These are phyloP conservation scores for Chaetomium strumarium DNA, from an alignment of 2,329 filamentous ascomycete species.

Conservation along the genomic window DNA sequence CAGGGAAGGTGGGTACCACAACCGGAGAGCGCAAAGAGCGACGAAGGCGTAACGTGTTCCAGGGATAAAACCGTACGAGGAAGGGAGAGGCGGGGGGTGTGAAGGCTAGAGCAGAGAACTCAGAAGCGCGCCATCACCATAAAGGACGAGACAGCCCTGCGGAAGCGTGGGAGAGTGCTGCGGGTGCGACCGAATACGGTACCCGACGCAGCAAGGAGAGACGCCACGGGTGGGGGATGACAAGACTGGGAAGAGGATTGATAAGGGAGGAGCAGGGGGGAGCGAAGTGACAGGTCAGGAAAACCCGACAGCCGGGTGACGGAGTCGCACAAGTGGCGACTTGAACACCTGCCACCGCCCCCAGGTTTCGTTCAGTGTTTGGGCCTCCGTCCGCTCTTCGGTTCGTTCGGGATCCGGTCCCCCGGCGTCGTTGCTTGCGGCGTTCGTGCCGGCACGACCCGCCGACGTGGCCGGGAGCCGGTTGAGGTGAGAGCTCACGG, in stretches of 20 bases:
- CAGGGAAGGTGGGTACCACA: conserved; percentile 8
- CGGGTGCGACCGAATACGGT: conserved; percentile 18
- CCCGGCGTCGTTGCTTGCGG: not conserved
- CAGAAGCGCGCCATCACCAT: conserved; percentile 25
- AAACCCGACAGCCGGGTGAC: conserved; percentile 6
- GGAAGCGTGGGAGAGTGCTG: conserved; percentile 16
- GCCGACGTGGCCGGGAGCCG: conserved; percentile 2
- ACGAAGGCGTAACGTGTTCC: conserved; percentile 17
- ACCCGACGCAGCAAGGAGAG: conserved; percentile 18
- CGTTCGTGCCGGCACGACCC: conserved; percentile 1
- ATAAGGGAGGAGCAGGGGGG: conserved; percentile 6
- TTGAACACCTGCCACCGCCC: conserved; percentile 20
- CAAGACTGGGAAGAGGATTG: not conserved
- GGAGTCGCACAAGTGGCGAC: conserved; percentile 15
- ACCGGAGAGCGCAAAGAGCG: conserved; percentile 13
- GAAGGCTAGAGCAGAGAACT: conserved; percentile 17
- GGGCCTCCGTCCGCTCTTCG: not conserved
- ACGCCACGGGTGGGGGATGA: conserved; percentile 15
- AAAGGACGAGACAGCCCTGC: conserved; percentile 9
- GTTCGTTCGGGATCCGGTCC: conserved; percentile 1
- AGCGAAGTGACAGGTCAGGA: conserved; percentile 11
- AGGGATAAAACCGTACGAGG: conserved; percentile 11
- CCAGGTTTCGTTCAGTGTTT: not conserved
- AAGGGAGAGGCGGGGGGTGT: conserved; percentile 9
- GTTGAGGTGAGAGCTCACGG: not conserved